These are phyloP conservation scores for Globisporangium apiculatum DNA, from an alignment of 352 stramenopile genomes.

Conservation along the genomic window DNA sequence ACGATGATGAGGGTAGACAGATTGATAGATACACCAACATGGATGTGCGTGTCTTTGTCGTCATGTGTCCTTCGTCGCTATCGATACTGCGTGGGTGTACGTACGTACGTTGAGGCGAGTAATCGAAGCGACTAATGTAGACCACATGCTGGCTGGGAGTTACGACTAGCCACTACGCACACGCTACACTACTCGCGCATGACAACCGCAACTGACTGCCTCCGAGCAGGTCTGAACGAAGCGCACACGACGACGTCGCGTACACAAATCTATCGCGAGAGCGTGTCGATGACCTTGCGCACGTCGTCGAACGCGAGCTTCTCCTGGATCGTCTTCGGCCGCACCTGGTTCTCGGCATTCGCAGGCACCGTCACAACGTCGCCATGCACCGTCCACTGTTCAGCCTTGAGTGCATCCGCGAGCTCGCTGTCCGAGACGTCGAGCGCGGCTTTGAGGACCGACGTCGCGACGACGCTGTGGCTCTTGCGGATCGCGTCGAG, in stretches of 20 bases:
- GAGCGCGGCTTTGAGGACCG: conserved; percentile 60
- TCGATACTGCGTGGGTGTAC: no score
- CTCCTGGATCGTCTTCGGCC: conserved; percentile 84
- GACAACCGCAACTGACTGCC: no score
- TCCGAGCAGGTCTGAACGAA: not conserved
- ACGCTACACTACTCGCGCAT: no score
- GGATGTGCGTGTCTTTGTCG: no score
- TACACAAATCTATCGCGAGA: conserved; percentile 70
- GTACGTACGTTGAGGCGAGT: no score
- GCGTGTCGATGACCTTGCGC: conserved; percentile 80
- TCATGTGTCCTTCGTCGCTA: no score
- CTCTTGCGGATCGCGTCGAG: conserved; percentile 60
- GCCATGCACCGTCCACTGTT: conserved; percentile 62
- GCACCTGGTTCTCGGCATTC: conserved; percentile 84
- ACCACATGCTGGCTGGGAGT: no score
- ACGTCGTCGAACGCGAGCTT: conserved; percentile 83
- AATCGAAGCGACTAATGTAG: no score
- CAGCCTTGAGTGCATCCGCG: conserved; percentile 39
- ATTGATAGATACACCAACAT: conserved; percentile 9
- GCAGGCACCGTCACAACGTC: conserved; percentile 46
- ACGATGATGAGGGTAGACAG: conserved; percentile 3
- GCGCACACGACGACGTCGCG: not conserved
- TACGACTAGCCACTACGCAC: no score
- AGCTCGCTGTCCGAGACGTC: conserved; percentile 67
- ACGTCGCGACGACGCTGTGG: conserved; percentile 53